These are phyloP conservation scores for Aspergillus funiculosus DNA, from an alignment of 495 filamentous ascomycete species.

Conservation along the genomic window DNA sequence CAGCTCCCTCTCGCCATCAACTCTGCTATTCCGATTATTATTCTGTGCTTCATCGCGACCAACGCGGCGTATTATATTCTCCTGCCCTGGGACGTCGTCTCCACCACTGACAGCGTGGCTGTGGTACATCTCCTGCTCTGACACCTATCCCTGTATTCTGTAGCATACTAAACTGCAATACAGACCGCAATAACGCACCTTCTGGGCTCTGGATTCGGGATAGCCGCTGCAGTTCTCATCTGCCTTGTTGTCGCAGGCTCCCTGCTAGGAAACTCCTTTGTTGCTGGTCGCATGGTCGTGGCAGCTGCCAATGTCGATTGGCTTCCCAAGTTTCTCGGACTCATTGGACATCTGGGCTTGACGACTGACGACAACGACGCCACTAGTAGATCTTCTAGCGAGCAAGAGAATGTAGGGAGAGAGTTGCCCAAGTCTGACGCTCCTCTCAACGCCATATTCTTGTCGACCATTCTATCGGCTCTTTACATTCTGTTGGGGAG, in stretches of 20 bases:
- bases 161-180: neutral
- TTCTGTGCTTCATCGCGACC: slow-evolving; percentile 16
- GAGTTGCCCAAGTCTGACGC: slow-evolving; percentile 18
- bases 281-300: slow-evolving; percentile 20
- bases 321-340: slow-evolving; percentile 15
- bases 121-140: slow-evolving; percentile 7
- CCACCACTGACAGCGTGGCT: slow-evolving; percentile 20
- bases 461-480: slow-evolving; percentile 14
- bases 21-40: slow-evolving; percentile 17
- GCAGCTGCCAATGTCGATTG: slow-evolving; percentile 19
- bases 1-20: slow-evolving; percentile 22
- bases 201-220: slow-evolving; percentile 12
- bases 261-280: slow-evolving; percentile 19
- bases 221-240: slow-evolving; percentile 13
- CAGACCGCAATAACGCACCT: slow-evolving; percentile 19
- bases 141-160: too few species aligned
- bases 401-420: too few species aligned
- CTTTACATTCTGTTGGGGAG: slow-evolving; percentile 19
- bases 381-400: neutral
- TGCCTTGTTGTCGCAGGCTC: slow-evolving; percentile 21
- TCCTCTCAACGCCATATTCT: slow-evolving; percentile 18
- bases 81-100: slow-evolving; percentile 18
- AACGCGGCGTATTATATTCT: slow-evolving; percentile 21
- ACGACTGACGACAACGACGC: neutral
- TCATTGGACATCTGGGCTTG: slow-evolving; percentile 11